Evolutionary conservation across 2,329 filamentous ascomycete species (phyloP).

Genomic region (Cryphonectria nitschkei): DNA sequence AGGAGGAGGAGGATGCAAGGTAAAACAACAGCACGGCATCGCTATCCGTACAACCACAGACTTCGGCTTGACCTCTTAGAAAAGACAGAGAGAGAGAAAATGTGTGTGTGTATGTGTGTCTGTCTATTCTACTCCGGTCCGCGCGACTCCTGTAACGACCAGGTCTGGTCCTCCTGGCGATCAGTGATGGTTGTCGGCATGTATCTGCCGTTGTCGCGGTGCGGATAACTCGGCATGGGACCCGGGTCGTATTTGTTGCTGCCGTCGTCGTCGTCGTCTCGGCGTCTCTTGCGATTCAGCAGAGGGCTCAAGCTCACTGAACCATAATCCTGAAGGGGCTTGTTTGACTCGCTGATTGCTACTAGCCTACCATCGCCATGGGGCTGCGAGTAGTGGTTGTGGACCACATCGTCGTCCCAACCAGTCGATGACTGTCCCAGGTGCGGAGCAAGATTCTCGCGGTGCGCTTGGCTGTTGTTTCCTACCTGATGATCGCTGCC

Average conservation of each 20-base stretch:
- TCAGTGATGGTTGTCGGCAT: constrained; percentile 13
- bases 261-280: constrained; percentile 25
- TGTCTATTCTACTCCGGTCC: background rate
- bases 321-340: constrained; percentile 20
- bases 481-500: constrained; percentile 8
- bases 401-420: constrained; percentile 22
- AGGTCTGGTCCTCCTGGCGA: constrained; percentile 15
- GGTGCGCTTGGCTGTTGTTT: background rate
- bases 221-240: constrained; percentile 22
- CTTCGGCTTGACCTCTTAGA: background rate
- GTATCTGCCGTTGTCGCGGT: constrained; percentile 17
- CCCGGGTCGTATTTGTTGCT: constrained; percentile 16
- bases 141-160: constrained; percentile 11
- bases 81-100: background rate
- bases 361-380: constrained; percentile 15
- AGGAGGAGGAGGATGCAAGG: background rate
- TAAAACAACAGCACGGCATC: background rate
- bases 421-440: constrained; percentile 19
- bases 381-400: constrained; percentile 21
- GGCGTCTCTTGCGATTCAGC: constrained; percentile 23
- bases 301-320: constrained; percentile 20
- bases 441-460: constrained; percentile 14
- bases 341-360: constrained; percentile 5
- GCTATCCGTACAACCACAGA: background rate
- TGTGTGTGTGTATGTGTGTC: background rate